These are phyloP conservation scores for Elaphomyces granulatus DNA, from an alignment of 495 filamentous ascomycete species.

Conservation along the genomic window DNA sequence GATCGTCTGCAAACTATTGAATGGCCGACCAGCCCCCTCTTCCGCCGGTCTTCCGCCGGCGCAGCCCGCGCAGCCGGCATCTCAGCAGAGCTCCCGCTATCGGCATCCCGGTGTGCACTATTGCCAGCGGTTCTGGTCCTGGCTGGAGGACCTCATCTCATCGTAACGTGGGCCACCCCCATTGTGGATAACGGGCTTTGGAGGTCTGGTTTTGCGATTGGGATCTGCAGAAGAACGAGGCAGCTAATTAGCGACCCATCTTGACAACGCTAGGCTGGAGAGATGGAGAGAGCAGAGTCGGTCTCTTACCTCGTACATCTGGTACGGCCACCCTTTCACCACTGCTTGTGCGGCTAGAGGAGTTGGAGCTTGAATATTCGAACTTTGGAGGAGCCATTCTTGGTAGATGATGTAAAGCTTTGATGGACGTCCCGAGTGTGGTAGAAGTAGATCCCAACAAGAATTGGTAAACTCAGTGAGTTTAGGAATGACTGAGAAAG, in stretches of 20 bases:
- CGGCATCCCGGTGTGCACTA: constrained; percentile 10
- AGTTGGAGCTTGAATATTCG: constrained; percentile 32
- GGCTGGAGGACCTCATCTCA: constrained; percentile 32
- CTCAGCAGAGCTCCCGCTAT: background rate
- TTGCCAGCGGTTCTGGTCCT: constrained; percentile 39
- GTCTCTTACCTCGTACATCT: constrained; percentile 26
- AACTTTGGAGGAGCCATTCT: background rate
- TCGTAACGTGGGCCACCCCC: constrained; percentile 34
- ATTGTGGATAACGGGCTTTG: constrained; percentile 32
- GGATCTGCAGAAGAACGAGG: no score
- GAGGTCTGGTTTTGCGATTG: constrained; percentile 12
- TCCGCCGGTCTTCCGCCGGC: background rate
- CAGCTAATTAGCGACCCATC: no score
- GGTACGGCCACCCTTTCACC: constrained; percentile 21
- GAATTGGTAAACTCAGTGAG: no score
- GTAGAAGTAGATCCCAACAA: no score
- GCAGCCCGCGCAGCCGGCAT: background rate
- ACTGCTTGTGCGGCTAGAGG: constrained; percentile 29
- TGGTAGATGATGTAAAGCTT: no score
- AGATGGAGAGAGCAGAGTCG: constrained; percentile 6
- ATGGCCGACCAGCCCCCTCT: background rate
- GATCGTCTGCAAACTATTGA: background rate
- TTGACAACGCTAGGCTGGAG: no score
- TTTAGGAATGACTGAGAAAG: no score
- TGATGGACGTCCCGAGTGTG: no score